A percentile compares a stretch with the other conserved stretches of the same genome.
Evolutionary conservation across 257 asterid species (phyloP).

Genomic region (Primulina huaijiensis): DNA sequence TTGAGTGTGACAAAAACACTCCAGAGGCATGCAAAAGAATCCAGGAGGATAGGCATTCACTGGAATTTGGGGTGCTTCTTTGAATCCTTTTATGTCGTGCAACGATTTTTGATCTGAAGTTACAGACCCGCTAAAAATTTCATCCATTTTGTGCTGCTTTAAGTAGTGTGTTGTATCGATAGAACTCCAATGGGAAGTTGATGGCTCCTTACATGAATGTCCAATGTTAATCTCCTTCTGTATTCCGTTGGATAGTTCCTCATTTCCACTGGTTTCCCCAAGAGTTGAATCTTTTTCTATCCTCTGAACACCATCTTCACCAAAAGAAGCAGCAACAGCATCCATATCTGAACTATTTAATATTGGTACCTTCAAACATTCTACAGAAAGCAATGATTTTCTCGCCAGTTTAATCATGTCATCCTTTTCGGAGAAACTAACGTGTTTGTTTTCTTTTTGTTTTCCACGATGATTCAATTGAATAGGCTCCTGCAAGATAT

Average conservation of each 20-base stretch:
- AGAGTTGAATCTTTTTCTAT: constrained; percentile 20
- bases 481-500: constrained; percentile 27
- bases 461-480: constrained; percentile 20
- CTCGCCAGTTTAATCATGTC: constrained; percentile 27
- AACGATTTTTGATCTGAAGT: constrained; percentile 26
- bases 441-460: constrained; percentile 37
- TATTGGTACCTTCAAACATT: constrained; percentile 20
- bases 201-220: constrained; percentile 28
- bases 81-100: constrained; percentile 21
- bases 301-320: constrained; percentile 16
- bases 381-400: constrained; percentile 24
- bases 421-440: constrained; percentile 41
- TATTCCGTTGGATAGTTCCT: constrained; percentile 22
- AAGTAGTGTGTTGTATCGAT: constrained; percentile 1
- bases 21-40: constrained; percentile 29
- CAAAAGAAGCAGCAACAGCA: constrained; percentile 23
- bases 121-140: constrained; percentile 23
- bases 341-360: constrained; percentile 18
- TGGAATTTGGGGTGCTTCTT: constrained; percentile 26
- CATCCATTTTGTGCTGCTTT: constrained; percentile 27
- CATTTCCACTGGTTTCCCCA: constrained; percentile 30
- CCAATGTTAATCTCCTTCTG: constrained; percentile 32
- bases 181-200: constrained; percentile 18
- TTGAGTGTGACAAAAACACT: constrained; percentile 23
- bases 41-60: constrained; percentile 28